These are phyloP conservation scores for Coprinellus aureogranulatus DNA, from an alignment of 768 basidiomycete species.

Conservation along the genomic window DNA sequence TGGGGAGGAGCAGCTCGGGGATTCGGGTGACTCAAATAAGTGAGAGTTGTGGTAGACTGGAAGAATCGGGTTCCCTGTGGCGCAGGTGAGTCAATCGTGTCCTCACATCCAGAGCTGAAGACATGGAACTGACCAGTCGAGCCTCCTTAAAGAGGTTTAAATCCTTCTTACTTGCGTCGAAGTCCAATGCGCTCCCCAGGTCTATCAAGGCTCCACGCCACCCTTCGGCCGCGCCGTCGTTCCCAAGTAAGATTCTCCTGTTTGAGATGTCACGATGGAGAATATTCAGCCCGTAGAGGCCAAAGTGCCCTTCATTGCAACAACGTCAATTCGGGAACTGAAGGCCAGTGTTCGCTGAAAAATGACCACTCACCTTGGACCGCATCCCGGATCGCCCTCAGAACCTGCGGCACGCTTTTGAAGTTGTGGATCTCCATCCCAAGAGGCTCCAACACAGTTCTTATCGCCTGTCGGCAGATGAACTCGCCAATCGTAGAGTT, in stretches of 20 bases:
- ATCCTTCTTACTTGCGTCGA: too few species aligned
- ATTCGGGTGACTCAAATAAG: too few species aligned
- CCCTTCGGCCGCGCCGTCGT: neutral
- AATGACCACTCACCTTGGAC: neutral
- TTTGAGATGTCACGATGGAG: neutral
- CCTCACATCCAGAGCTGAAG: neutral
- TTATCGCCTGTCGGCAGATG: neutral
- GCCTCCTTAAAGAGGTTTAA: neutral
- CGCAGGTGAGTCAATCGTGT: neutral
- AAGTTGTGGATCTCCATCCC: neutral
- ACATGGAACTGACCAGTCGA: neutral
- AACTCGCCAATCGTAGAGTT: neutral
- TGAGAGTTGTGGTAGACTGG: neutral
- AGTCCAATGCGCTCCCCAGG: neutral
- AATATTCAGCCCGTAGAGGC: neutral
- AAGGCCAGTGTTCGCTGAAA: too few species aligned
- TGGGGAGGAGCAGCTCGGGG: too few species aligned
- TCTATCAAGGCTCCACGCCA: neutral
- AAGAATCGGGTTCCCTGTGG: neutral
- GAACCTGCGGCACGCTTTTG: neutral
- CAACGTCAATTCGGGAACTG: too few species aligned
- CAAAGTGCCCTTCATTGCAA: neutral
- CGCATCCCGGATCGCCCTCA: neutral
- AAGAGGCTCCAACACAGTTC: neutral
- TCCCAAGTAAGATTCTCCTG: neutral